These are phyloP conservation scores for Pseudognaphalium luteoalbum DNA, from an alignment of 129 eudicot species.

Conservation along the genomic window DNA sequence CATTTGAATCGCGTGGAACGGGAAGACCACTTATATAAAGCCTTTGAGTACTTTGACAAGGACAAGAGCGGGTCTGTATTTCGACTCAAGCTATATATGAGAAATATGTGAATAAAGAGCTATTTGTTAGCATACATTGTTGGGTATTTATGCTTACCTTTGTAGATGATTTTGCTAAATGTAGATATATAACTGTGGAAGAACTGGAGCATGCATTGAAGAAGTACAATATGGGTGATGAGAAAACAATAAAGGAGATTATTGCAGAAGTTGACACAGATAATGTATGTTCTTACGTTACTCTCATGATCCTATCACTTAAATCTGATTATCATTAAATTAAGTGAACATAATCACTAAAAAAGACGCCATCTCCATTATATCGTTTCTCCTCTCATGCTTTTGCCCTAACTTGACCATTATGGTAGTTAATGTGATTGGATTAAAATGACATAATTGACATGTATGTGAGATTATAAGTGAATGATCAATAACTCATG, in stretches of 20 bases:
- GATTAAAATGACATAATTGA: background rate
- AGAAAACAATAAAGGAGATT: conserved; percentile 87
- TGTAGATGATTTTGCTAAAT: conserved; percentile 20
- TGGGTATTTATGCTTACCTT: conserved; percentile 10
- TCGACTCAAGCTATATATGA: background rate
- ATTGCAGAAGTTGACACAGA: conserved; percentile 98
- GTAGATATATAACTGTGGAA: conserved; percentile 87
- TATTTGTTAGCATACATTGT: conserved; percentile 9
- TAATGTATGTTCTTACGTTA: conserved; percentile 41
- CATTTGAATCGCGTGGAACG: conserved; percentile 92
- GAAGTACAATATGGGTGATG: conserved; percentile 95
- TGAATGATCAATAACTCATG: conserved; percentile 2
- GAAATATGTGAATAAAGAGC: background rate
- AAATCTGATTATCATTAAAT: background rate
- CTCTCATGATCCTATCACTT: background rate
- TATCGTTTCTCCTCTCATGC: background rate
- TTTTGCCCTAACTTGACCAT: background rate
- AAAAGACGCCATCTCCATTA: background rate
- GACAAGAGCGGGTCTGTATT: conserved; percentile 86
- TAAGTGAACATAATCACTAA: background rate
- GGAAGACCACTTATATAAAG: conserved; percentile 90
- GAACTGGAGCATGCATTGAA: conserved; percentile 90
- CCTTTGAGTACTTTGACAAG: conserved; percentile 84
- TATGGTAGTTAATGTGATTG: background rate
- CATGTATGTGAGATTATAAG: background rate